Evolutionary conservation across 768 basidiomycete genomes (phyloP).

Genomic region (Auricularia cornea): DNA sequence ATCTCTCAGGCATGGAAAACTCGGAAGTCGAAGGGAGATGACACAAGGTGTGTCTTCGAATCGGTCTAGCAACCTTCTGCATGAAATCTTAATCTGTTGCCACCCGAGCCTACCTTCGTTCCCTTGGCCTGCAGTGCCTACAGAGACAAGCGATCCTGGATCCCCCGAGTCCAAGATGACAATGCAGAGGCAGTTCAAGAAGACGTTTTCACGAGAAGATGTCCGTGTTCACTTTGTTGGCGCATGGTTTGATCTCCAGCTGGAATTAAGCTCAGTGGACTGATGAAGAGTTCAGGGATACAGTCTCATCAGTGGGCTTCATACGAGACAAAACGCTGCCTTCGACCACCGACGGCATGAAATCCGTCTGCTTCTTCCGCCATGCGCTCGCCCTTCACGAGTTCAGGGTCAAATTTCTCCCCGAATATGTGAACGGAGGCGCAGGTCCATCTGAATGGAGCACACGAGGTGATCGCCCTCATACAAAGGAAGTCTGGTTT

Average conservation of each 20-base stretch:
- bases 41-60: no score
- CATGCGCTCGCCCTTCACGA: background rate
- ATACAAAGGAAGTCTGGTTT: background rate
- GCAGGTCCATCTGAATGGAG: background rate
- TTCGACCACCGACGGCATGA: background rate
- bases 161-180: no score
- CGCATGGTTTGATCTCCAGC: constrained; percentile 26
- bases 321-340: background rate
- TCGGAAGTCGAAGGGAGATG: no score
- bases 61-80: no score
- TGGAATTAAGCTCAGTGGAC: no score
- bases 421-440: background rate
- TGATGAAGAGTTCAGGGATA: background rate
- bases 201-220: constrained; percentile 28
- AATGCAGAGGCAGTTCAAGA: constrained; percentile 20
- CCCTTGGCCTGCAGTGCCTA: no score
- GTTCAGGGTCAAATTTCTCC: background rate
- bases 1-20: no score
- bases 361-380: background rate
- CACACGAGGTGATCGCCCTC: background rate
- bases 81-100: no score
- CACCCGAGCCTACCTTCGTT: no score
- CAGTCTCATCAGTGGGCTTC: background rate
- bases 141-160: no score
- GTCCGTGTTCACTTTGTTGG: constrained; percentile 38